phyloP scores from a whole-genome alignment of 257 asterid species.

The Nicotiana paniculata region DNA sequence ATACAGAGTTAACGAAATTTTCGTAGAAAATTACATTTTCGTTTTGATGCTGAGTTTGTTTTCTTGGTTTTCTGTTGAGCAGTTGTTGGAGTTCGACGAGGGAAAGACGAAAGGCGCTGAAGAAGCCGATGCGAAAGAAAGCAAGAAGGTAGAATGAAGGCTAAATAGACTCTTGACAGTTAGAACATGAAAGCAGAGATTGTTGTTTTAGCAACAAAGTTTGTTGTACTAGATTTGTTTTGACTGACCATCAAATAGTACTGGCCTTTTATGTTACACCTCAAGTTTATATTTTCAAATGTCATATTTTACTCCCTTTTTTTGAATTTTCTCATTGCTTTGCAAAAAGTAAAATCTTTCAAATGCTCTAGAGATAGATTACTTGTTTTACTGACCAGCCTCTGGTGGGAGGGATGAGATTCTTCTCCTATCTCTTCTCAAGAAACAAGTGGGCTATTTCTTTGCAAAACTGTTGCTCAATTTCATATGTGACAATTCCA shows the following conservation, averaged over 20 bases:
- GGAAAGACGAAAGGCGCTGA: slow-evolving; percentile 6
- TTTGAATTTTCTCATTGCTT: background rate
- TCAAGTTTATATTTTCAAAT: background rate
- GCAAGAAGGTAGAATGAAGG: slow-evolving; percentile 18
- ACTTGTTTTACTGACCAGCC: background rate
- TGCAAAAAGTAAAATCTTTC: no score
- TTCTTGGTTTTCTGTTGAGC: background rate
- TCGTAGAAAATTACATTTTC: background rate
- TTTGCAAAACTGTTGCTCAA: no score
- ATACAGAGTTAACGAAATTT: no score
- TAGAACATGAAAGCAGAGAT: background rate
- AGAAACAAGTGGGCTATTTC: no score
- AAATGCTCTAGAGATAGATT: background rate
- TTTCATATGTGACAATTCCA: no score
- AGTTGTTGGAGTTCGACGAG: slow-evolving; percentile 26
- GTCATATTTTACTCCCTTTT: background rate
- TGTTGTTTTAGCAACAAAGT: slow-evolving; percentile 1
- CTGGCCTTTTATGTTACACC: slow-evolving; percentile 5
- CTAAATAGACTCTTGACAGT: background rate
- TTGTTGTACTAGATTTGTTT: slow-evolving; percentile 1
- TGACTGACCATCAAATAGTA: background rate
- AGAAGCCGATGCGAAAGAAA: slow-evolving; percentile 8
- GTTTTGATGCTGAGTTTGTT: background rate
- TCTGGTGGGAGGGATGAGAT: background rate
- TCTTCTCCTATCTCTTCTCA: no score